Base-by-base conservation (phyloP, 192 early-diverging fungal species). In the Dispira simplex region DNA sequence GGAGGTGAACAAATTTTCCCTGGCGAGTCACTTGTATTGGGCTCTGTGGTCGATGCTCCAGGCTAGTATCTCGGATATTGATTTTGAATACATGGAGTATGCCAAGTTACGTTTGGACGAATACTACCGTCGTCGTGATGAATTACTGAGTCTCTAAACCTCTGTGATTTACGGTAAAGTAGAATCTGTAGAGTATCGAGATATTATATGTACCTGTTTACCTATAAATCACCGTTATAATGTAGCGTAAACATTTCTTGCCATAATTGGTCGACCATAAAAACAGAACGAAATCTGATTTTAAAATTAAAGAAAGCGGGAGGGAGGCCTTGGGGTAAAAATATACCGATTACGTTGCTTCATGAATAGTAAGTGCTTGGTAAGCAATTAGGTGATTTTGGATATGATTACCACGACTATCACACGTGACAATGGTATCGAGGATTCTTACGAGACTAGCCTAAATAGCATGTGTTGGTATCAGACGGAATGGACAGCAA, bases 11-110 rank as follows among this genome's bases (percentile, higher is more conserved):
- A 75, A 81, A 64, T 95, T 91, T 72, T 82, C 86, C 53, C 76
- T 96, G 46, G 90, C 90, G 1, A 91, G 93, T 12, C 95, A 98
- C 71, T 84, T 87, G 64, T 98, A 90, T 71, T 98, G 95, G 95
- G 88, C 82, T 25, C 65, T 85, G 26, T 88, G 85, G 86, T 87
- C 76, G 1, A 66, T 91, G 65, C 75, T 87, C 23, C 93, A 98
- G 73, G 90, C 90, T 2, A 79, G 82, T 26, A 72, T 92, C 21
- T 93, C 91, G 11, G 90, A 95, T 68, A 84, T 98, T 28, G 92
- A 95, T 70, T 98, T 98, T 83, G 89, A 93, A 67, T 98, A 98
- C 68, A 83, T 88, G 76, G 83, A 79, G 46, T 98, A 96, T 75
- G 89, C 92, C 16, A 73, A 82, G 14, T 69, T 87, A 69, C 74